phyloP scores from a whole-genome alignment of 2,329 filamentous ascomycete species.

The Mycosphaerella sp. region DNA sequence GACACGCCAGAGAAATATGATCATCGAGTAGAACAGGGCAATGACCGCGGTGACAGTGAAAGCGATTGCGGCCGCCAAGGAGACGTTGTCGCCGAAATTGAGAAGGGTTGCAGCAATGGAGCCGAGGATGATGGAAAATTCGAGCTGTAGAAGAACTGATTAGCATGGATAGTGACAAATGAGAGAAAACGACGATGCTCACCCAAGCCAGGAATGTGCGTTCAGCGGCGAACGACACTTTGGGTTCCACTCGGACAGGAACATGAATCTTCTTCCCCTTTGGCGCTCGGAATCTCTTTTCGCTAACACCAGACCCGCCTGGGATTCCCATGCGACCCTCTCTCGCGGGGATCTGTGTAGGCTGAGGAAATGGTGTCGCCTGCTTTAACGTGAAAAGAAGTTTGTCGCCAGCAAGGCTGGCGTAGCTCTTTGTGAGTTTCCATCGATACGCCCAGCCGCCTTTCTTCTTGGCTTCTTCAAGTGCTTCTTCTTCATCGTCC shows the following conservation, averaged over 20 bases:
- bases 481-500: slow-evolving; percentile 63
- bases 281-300: slow-evolving; percentile 59
- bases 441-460: slow-evolving; percentile 71
- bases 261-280: slow-evolving; percentile 89
- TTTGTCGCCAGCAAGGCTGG: slow-evolving; percentile 41
- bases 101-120: slow-evolving; percentile 77
- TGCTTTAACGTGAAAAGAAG: slow-evolving; percentile 33
- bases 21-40: slow-evolving; percentile 74
- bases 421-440: slow-evolving; percentile 46
- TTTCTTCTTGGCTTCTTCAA: slow-evolving; percentile 69
- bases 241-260: slow-evolving; percentile 90
- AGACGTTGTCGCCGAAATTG: slow-evolving; percentile 64
- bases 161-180: not conserved
- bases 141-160: slow-evolving; percentile 53
- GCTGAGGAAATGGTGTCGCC: slow-evolving; percentile 34
- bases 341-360: slow-evolving; percentile 39
- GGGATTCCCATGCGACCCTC: slow-evolving; percentile 42
- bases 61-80: slow-evolving; percentile 55
- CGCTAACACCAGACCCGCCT: slow-evolving; percentile 31
- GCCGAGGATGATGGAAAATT: slow-evolving; percentile 92
- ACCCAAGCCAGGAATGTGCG: slow-evolving; percentile 93
- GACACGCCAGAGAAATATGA: slow-evolving; percentile 82
- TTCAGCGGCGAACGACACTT: slow-evolving; percentile 95
- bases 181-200: slow-evolving; percentile 33
- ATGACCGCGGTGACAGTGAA: slow-evolving; percentile 78